Evolutionary conservation across 2,329 filamentous ascomycete species (phyloP), one percentile per base, ranked within the genome.

Genomic region (Pyrenophora teres): DNA sequence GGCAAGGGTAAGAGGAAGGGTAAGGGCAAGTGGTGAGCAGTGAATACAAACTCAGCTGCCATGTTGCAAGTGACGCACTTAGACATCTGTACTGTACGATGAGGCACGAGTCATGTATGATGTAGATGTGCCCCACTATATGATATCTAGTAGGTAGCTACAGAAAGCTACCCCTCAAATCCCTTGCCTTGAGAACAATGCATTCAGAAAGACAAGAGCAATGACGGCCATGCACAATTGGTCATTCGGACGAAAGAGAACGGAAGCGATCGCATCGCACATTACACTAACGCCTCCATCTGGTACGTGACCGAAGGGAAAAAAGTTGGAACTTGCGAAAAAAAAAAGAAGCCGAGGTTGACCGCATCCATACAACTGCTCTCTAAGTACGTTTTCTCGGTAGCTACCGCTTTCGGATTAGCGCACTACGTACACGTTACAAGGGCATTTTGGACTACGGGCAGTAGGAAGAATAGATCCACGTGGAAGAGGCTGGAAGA

Each of bases 1-100:
- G 73, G 52, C 10, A 66, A 65, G 49, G 63, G 60, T 48, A 71
- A 72, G 62, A 67, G 70, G 63, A 74, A 74, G 59, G 68, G 64
- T 1, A 74, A 74, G 52, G 67, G 69, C 19, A 70, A 70, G 52
- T 70, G 67, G 59, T 65, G 58, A 43, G 44, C 12, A 38, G 25
- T 42, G 16, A 8, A 15, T 6, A 4, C n/a, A 12, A 3, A 9
- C 4, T 30, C 10, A 3, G 9, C 27, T 13, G 27, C 27, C 12
- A 30, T 2, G 9, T 7, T 4, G 2, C 9, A 12, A 10, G 8
- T 30, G 3, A 9, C 27, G 10, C 27, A 30, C 12, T 7, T 30
- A 30, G 27, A 30, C 27, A 30, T 38, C 10, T 21, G 42, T 32
- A 36, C 27, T 16, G 27, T 30, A 30, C 7, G 10, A n/a, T 30